Percentiles rank a stretch among this genome's conserved stretches.
phyloP scores from a whole-genome alignment of 2,329 filamentous ascomycete species.

The Pseudocercospora pini-densiflorae region DNA sequence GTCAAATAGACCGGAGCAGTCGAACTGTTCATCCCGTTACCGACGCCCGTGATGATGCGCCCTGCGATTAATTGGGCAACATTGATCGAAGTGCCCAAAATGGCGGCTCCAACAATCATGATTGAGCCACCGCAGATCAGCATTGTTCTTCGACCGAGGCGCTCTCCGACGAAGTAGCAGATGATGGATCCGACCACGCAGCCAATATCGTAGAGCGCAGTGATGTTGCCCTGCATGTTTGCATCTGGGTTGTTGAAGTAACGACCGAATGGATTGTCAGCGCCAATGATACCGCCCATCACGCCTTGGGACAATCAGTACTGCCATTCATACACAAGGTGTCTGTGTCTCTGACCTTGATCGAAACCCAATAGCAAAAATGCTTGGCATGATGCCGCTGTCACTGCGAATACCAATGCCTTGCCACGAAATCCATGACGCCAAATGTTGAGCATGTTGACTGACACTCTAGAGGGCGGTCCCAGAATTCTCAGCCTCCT shows the following conservation, averaged over 20 bases:
- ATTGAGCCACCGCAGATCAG: no score
- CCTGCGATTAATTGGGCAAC: conserved; percentile 58
- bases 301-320: not conserved
- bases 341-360: not conserved
- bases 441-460: conserved; percentile 4
- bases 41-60: conserved; percentile 57
- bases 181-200: not conserved
- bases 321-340: not conserved
- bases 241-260: conserved; percentile 10
- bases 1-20: conserved; percentile 61
- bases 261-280: conserved; percentile 8
- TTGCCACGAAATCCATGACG: conserved; percentile 11
- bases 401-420: conserved; percentile 5
- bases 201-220: not conserved
- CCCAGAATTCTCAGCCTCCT: no score
- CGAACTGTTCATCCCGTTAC: conserved; percentile 61
- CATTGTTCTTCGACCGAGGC: no score
- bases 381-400: conserved; percentile 13
- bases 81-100: no score
- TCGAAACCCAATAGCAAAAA: conserved; percentile 9
- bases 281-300: conserved; percentile 17
- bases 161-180: no score
- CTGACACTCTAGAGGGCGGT: no score
- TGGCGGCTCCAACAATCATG: no score
- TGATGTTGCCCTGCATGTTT: conserved; percentile 1